Evolutionary conservation across 768 basidiomycete species (phyloP), one percentile per base, ranked within the genome.

Genomic region (Clathrus columnatus): DNA sequence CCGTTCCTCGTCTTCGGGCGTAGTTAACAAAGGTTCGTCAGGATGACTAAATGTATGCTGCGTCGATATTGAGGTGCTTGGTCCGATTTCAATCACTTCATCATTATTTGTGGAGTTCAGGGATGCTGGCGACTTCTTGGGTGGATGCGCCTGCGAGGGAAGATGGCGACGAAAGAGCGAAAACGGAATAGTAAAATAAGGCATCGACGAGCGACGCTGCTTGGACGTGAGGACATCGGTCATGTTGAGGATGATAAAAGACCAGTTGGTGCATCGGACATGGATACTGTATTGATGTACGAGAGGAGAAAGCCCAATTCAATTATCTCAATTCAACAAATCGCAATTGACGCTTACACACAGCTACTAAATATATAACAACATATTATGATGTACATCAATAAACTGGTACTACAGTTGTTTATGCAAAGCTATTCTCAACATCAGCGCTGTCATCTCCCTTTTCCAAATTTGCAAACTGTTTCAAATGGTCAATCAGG

Each of bases 391-490:
- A 28, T 50, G 51, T 28, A 42, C 27, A 36, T 43, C 36, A 28
- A 47, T 53, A 32, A 21, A 17, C 26, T 36, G 26, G 30, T 27
- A 5, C 21, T 28, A 23, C 21, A 23, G 5, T 26, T 27, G 11
- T 48, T 79, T 76, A 96, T 59, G 87, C 87, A 70, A 97, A 88
- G 69, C 84, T 87, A 68, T 97, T 92, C 73, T 97, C 93, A 7
- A 96, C 90, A 68, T 97, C 93, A 23, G 93, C 93, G 54, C 87
- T 90, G 64, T 95, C 92, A 49, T 96, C 93, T 5, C 87, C 89
- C 60, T 81, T 81, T 65, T 95, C 93, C 61, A 97, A 74, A 65
- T 80, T 89, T 26, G 93, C 91, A 62, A 97, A 97, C 85, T 92
- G 63, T 11, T 36, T 14, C 60, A 62, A 29, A 20, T 20, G 29